Evolutionary conservation across 2,329 filamentous ascomycete genomes (phyloP).

Genomic region (Talaromyces sp.): DNA sequence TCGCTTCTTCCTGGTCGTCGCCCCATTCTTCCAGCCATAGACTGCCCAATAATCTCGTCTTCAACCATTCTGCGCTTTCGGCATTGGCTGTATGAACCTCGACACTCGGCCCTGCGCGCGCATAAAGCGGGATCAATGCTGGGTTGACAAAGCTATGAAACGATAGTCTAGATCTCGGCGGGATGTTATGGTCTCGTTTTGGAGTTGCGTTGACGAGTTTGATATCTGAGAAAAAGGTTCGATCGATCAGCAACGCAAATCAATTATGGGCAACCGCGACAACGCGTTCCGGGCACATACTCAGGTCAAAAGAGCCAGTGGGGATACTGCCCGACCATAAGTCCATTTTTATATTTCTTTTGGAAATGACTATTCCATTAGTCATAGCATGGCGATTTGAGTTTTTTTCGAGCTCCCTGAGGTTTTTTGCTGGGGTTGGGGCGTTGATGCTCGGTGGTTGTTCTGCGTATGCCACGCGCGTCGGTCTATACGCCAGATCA

Average conservation of each 20-base stretch:
- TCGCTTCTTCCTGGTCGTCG: slow-evolving; percentile 17
- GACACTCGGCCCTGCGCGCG: slow-evolving; percentile 34
- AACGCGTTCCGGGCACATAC: neutral
- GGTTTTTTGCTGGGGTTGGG: neutral
- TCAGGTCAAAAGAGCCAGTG: slow-evolving; percentile 15
- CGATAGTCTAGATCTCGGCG: slow-evolving; percentile 26
- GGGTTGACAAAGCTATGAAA: slow-evolving; percentile 35
- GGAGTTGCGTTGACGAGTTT: slow-evolving; percentile 29
- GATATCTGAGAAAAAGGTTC: slow-evolving; percentile 20
- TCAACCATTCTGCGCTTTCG: slow-evolving; percentile 34
- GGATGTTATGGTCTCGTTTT: slow-evolving; percentile 27
- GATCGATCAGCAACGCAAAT: neutral
- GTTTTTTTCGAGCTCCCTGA: neutral
- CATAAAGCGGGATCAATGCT: slow-evolving; percentile 35
- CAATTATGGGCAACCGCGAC: slow-evolving; percentile 7
- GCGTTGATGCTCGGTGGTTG: neutral
- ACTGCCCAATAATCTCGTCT: slow-evolving; percentile 28
- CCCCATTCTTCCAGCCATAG: slow-evolving; percentile 31
- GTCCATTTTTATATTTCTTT: slow-evolving; percentile 28
- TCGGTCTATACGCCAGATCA: slow-evolving; percentile 7
- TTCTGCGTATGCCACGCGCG: neutral
- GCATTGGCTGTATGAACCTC: slow-evolving; percentile 32
- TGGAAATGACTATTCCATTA: slow-evolving; percentile 1
- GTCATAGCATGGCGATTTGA: neutral
- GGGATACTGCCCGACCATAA: slow-evolving; percentile 33